Evolutionary conservation across 1,284 basidiomycete genomes (phyloP).

Genomic region (Ganoderma sinense): DNA sequence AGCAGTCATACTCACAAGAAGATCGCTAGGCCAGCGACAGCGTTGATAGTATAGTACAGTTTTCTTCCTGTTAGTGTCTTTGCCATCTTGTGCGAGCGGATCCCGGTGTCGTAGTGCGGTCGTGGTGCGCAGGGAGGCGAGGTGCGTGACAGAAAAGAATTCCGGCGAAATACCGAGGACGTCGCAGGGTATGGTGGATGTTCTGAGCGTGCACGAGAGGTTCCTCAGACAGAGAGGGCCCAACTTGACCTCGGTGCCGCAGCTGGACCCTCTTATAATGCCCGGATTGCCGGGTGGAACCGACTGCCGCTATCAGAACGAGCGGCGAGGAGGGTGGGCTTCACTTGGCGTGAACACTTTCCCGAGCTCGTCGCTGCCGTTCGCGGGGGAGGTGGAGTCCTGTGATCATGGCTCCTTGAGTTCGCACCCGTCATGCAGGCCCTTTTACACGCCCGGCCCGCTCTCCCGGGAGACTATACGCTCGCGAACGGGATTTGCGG

Average conservation of each 20-base stretch:
- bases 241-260: neutral
- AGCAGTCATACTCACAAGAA: slow-evolving; percentile 48
- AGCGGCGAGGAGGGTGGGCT: slow-evolving; percentile 10
- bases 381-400: slow-evolving; percentile 18
- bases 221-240: neutral
- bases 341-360: slow-evolving; percentile 16
- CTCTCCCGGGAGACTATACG: slow-evolving; percentile 8
- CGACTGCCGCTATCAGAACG: slow-evolving; percentile 8
- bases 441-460: slow-evolving; percentile 19
- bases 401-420: slow-evolving; percentile 21
- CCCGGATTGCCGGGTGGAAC: neutral
- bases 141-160: neutral
- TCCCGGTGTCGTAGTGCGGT: neutral
- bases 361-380: slow-evolving; percentile 27
- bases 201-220: neutral
- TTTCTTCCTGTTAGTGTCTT: slow-evolving; percentile 33
- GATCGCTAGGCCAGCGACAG: slow-evolving; percentile 54
- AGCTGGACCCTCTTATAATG: neutral
- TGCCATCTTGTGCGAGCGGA: slow-evolving; percentile 22
- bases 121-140: neutral
- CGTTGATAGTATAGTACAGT: slow-evolving; percentile 43
- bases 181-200: neutral
- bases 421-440: slow-evolving; percentile 17
- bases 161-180: neutral
- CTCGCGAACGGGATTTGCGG: slow-evolving; percentile 11